Base-by-base conservation (phyloP, 805 yeast genomes). In the Zygotorulaspora danielsina region DNA sequence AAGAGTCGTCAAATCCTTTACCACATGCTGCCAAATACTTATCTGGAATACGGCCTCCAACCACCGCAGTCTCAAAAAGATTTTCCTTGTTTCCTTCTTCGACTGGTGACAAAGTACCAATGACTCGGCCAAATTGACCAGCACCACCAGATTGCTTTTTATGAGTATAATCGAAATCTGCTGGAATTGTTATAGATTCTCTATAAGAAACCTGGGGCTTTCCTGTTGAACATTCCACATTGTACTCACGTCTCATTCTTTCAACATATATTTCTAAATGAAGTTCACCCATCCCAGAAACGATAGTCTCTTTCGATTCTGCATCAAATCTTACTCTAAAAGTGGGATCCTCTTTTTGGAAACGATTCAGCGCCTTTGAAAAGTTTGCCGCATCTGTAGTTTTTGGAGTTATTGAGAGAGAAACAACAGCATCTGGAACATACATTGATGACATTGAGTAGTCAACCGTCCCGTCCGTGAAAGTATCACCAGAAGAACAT, bases 101-200 rank as follows among this genome's bases (percentile, higher is more conserved):
- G 34, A 76, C 60, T 39, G 88, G 79, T 5, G 72, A 66, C 67
- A 89, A 63, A 41, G 71, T 75, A 62, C 99, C 97, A 65, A 88
- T 83, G 58, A 90, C 96, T 70, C 89, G 81, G 66, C 96, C 98
- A 62, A 80, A 93, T 73, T 93, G 99, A 69, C 99, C 99, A 50
- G 97, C 95, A 77, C 99, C 99, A 66, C 99, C 99, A 59, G 90
- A 77, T 72, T 93, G 99, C 63, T 88, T 90, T 76, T 93, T 93
- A 73, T 90, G 97, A 19, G 96, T 83, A 69, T 82, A 87, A 63
- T 93, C 97, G 59, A 93, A 90, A 10, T 78, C 72, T 20, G 90
- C 74, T 29, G 84, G 70, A 2, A 74, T 62, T 25, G 84, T 70
- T 50, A 90, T 79, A 28, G 97, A 83, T 69, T 93, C 99, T 67